Percentiles rank a stretch among this genome's conserved stretches.
phyloP scores from a whole-genome alignment of 192 early-diverging fungal species.

The Coemansia sp. region DNA sequence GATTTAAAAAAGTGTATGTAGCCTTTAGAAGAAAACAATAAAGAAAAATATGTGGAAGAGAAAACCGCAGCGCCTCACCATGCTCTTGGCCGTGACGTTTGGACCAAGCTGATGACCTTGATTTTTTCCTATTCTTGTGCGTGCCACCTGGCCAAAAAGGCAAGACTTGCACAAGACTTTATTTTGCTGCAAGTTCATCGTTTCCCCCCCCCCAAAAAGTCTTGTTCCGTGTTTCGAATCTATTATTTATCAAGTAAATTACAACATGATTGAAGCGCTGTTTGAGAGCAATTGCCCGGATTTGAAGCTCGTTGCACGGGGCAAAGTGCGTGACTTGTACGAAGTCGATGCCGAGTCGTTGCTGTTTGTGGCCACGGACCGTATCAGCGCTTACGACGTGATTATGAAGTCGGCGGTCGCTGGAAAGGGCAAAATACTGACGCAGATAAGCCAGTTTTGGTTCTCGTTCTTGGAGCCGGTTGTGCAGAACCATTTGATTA shows the following conservation, averaged over 20 bases:
- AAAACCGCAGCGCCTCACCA: background rate
- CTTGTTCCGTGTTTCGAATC: conserved; percentile 2
- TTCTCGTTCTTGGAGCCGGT: conserved; percentile 84
- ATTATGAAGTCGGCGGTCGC: conserved; percentile 93
- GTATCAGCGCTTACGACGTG: conserved; percentile 97
- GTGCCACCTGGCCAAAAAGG: background rate
- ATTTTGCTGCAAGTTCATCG: no score
- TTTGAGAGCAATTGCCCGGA: conserved; percentile 81
- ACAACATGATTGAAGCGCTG: conserved; percentile 53
- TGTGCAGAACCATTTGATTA: conserved; percentile 97
- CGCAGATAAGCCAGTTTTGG: conserved; percentile 94
- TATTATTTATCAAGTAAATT: background rate
- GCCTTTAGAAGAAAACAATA: background rate
- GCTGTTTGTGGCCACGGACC: conserved; percentile 97
- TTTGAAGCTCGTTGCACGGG: conserved; percentile 87
- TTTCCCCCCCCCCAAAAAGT: background rate
- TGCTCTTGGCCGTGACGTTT: background rate
- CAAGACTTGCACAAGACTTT: no score
- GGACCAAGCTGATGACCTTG: background rate
- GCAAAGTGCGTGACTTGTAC: conserved; percentile 97
- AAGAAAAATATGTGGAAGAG: background rate
- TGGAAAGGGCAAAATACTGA: conserved; percentile 96
- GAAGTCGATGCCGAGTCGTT: conserved; percentile 80
- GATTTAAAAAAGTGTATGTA: background rate
- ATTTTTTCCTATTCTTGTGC: background rate